These are phyloP conservation scores for Penicillium pancosmium DNA, from an alignment of 495 filamentous ascomycete genomes.

Conservation along the genomic window DNA sequence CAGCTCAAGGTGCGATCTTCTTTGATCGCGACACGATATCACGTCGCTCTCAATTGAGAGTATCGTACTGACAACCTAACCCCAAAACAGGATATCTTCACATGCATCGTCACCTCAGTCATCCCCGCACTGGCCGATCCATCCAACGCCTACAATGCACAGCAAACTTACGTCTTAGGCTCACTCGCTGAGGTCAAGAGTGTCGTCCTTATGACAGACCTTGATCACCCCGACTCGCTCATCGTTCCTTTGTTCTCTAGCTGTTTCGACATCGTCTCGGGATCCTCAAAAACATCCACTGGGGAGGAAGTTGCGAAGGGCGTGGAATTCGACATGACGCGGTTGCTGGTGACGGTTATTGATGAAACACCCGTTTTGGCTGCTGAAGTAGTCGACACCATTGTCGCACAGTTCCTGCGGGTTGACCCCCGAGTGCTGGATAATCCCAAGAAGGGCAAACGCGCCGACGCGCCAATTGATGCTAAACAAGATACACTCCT, in stretches of 20 bases:
- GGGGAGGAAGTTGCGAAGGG: slow-evolving; percentile 85
- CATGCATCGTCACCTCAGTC: slow-evolving; percentile 78
- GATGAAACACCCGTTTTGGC: slow-evolving; percentile 86
- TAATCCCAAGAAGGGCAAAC: slow-evolving; percentile 58
- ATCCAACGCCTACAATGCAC: slow-evolving; percentile 85
- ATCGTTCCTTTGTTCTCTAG: slow-evolving; percentile 77
- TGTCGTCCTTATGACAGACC: slow-evolving; percentile 89
- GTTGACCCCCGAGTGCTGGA: slow-evolving; percentile 66
- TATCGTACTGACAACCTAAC: slow-evolving; percentile 11
- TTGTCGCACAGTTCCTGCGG: slow-evolving; percentile 92
- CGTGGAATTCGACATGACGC: slow-evolving; percentile 89
- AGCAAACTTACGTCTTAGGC: slow-evolving; percentile 86
- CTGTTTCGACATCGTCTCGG: slow-evolving; percentile 92
- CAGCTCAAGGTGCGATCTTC: slow-evolving; percentile 77
- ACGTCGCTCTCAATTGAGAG: not conserved
- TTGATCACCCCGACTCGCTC: slow-evolving; percentile 75
- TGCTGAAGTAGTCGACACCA: slow-evolving; percentile 82
- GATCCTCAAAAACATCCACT: slow-evolving; percentile 67
- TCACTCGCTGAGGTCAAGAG: slow-evolving; percentile 93
- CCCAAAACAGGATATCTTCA: slow-evolving; percentile 79
- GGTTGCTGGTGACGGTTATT: slow-evolving; percentile 78
- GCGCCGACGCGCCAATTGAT: slow-evolving; percentile 59
- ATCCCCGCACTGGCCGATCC: slow-evolving; percentile 87
- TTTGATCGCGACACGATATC: slow-evolving; percentile 12
- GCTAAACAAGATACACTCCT: slow-evolving; percentile 78